Evolutionary conservation across 306 rosid genomes (phyloP), one percentile per base, ranked within the genome.

Genomic region (Cucurbita pepo): DNA sequence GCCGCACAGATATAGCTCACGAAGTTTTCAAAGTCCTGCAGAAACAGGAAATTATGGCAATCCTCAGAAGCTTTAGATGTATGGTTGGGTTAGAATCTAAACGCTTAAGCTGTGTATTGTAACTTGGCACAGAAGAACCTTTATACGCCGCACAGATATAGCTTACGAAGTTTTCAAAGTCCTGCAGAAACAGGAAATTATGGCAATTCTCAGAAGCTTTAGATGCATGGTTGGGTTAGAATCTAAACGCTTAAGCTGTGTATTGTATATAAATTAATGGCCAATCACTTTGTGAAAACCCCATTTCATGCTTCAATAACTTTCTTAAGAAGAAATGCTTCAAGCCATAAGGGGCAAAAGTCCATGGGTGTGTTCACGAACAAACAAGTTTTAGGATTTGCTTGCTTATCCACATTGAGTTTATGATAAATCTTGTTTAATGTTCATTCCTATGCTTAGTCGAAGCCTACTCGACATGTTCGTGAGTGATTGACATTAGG

Each of bases 21-120:
- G 73, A 89, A 82, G 86, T 88, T 83, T 58, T 89, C 91, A 45
- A 82, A 94, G 74, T 91, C 97, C 99, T 91, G 77, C 63, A 76
- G 61, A 30, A 45, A 75, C 15, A n/a, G 70, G 61, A 75, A 56
- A 72, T 10, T 64, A 21, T 25, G 56, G 16, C 58, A 57, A 69
- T 48, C 72, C 65, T 65, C 44, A 45, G 18, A 66, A 21, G 19
- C 51, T 37, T 62, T 8, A n/a, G 21, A 14, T 34, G n/a, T 2
- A 34, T 5, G 40, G 40, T 61, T 61, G 45, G 16, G 13, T 8
- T 62, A 8, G 16, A 62, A 38, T 40, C 69, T 40, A 63, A 16
- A n/a, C 2, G 45, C 22, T 60, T 60, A 34, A 37, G n/a, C 71
- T 19, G 5, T 66, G 56, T 3, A 45, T 9, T 66, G 52, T 40